phyloP scores from a whole-genome alignment of 2,329 filamentous ascomycete species.

The Aspergillus tamarii region DNA sequence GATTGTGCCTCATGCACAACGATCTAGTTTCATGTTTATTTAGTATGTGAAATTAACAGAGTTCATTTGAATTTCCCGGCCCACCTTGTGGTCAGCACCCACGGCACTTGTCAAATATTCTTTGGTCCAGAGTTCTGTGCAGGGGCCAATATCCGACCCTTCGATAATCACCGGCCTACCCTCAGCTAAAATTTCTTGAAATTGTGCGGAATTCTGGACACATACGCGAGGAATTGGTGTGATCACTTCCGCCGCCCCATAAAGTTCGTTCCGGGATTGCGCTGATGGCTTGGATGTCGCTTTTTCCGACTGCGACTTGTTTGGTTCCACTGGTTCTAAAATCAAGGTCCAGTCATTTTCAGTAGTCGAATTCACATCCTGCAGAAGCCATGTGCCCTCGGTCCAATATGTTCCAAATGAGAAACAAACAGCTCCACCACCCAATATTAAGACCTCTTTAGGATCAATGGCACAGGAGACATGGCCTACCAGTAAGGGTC shows the following conservation, averaged over 20 bases:
- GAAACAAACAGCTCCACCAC: constrained; percentile 86
- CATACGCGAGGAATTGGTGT: constrained; percentile 55
- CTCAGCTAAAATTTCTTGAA: constrained; percentile 60
- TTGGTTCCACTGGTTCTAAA: constrained; percentile 20
- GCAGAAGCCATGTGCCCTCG: constrained; percentile 57
- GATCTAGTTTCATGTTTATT: constrained; percentile 52
- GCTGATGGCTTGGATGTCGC: neutral
- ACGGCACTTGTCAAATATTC: constrained; percentile 68
- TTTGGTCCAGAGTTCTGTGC: constrained; percentile 68
- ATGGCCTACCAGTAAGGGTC: constrained; percentile 74
- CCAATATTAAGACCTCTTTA: constrained; percentile 64
- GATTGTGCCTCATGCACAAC: constrained; percentile 71
- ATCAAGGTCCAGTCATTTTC: constrained; percentile 39
- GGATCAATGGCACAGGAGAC: constrained; percentile 55
- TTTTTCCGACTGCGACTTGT: constrained; percentile 13
- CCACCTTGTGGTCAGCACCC: constrained; percentile 64
- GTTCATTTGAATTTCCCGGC: constrained; percentile 14
- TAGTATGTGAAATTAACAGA: constrained; percentile 1
- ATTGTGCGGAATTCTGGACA: constrained; percentile 59
- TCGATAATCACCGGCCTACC: constrained; percentile 69
- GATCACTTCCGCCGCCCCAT: constrained; percentile 20
- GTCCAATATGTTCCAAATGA: constrained; percentile 90
- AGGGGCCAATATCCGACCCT: constrained; percentile 67
- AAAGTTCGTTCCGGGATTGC: constrained; percentile 9
- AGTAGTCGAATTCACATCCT: constrained; percentile 28